These are phyloP conservation scores for Trifolium subterraneum DNA, from an alignment of 306 rosid species.

Conservation along the genomic window DNA sequence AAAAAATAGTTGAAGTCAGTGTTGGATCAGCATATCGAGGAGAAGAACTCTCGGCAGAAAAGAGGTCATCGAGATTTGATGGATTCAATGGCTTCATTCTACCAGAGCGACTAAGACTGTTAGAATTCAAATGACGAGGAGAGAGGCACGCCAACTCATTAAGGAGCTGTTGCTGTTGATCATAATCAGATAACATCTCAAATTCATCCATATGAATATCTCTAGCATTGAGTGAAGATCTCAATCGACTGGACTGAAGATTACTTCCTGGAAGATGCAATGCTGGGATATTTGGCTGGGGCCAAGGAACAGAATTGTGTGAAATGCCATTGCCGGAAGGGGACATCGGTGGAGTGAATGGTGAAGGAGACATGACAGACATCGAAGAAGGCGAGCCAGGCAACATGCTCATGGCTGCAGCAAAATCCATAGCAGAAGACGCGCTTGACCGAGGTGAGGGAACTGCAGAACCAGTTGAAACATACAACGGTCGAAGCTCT, in stretches of 20 bases:
- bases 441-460: slow-evolving; percentile 87
- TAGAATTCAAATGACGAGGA: slow-evolving; percentile 66
- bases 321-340: slow-evolving; percentile 88
- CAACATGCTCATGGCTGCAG: slow-evolving; percentile 85
- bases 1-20: slow-evolving; percentile 70
- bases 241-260: slow-evolving; percentile 86
- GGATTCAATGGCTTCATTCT: slow-evolving; percentile 74
- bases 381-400: slow-evolving; percentile 91
- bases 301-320: slow-evolving; percentile 73
- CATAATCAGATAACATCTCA: slow-evolving; percentile 72
- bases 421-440: slow-evolving; percentile 87
- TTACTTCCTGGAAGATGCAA: slow-evolving; percentile 91
- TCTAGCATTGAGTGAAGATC: slow-evolving; percentile 86
- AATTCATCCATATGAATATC: slow-evolving; percentile 73
- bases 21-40: slow-evolving; percentile 82
- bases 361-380: slow-evolving; percentile 85
- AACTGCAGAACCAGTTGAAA: slow-evolving; percentile 92
- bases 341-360: slow-evolving; percentile 90
- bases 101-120: slow-evolving; percentile 72
- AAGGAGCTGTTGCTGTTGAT: slow-evolving; percentile 81
- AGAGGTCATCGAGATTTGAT: slow-evolving; percentile 88
- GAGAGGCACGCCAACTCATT: slow-evolving; percentile 74
- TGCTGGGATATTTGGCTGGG: slow-evolving; percentile 92
- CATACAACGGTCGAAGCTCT: slow-evolving; percentile 87
- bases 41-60: slow-evolving; percentile 84